Base-by-base conservation (phyloP, 805 yeast genomes). In the Metschnikowia similis region DNA sequence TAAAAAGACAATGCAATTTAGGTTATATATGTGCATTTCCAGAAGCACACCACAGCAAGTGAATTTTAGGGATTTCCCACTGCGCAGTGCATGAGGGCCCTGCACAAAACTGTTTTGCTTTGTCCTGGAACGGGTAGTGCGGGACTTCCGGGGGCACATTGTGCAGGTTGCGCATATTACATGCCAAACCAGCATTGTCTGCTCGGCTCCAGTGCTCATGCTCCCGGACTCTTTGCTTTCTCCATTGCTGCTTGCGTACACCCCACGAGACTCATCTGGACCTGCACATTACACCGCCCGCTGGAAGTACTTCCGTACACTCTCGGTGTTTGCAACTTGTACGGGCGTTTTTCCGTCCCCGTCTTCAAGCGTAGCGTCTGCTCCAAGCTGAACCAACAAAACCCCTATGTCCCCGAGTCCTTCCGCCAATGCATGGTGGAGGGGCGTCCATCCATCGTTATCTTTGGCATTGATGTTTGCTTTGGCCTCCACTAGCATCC, bases 381-480 rank as follows among this genome's bases (percentile, higher is more conserved):
- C 97, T 0, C 92, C 92, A 5, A 76, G 70, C 47, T 76, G 73
- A 1, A 84, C 82, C 42, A 91, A 67, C 32, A 71, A 60, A 1
- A 82, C 72, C 0, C 87, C 96, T 9, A 81, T 80, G 51, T 87
- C 96, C 1, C 85, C 90, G 58, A 84, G 84, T 0, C 96, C 97
- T 66, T 91, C 98, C 0, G 96, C 89, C 49, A 86, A 68, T 0
- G 97, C 96, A 66, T 89, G 96, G 64, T 89, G 96, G 52, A 92
- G 64, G 1, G 96, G 83, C 0, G 96, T 86, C 90, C 94, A 89
- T 0, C 96, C 94, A 47, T 76, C 76, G 10, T 56, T 55, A 61
- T 91, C 97, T 35, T 79, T 77, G 3, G 84, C 75, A 58, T 89
- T 87, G 21, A 90, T 64, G 8, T 87, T 86, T 0, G 85, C 80